phyloP scores from a whole-genome alignment of 352 stramenopile genomes.

The Phytophthora macrochlamydospora region DNA sequence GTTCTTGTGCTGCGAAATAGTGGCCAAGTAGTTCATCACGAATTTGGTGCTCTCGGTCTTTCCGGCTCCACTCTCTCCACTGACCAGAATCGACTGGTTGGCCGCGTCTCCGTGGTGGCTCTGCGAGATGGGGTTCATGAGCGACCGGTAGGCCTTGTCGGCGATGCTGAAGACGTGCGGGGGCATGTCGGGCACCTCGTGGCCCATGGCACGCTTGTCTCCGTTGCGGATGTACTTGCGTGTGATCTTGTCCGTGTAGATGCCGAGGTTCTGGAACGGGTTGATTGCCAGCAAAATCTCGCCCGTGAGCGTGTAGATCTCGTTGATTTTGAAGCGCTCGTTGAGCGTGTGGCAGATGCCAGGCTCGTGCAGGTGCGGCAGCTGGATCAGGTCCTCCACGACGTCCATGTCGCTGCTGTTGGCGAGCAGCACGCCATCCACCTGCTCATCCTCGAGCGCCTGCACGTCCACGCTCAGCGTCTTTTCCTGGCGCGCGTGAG shows the following conservation, averaged over 20 bases:
- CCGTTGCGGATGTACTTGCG: slow-evolving; percentile 88
- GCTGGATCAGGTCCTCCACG: slow-evolving; percentile 92
- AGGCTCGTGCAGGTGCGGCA: slow-evolving; percentile 94
- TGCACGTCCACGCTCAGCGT: slow-evolving; percentile 57
- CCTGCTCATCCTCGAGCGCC: slow-evolving; percentile 70
- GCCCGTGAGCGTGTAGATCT: slow-evolving; percentile 94
- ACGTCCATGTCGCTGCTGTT: slow-evolving; percentile 90
- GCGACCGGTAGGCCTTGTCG: slow-evolving; percentile 86
- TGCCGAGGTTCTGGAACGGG: slow-evolving; percentile 87
- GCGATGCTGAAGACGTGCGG: slow-evolving; percentile 93
- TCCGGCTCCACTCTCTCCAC: slow-evolving; percentile 92
- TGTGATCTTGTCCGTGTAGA: slow-evolving; percentile 88
- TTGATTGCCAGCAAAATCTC: slow-evolving; percentile 90
- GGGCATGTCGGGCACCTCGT: slow-evolving; percentile 77
- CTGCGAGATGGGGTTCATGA: slow-evolving; percentile 63
- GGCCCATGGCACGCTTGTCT: slow-evolving; percentile 69
- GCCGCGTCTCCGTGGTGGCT: slow-evolving; percentile 32
- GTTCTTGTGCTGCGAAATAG: slow-evolving; percentile 75
- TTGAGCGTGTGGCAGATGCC: slow-evolving; percentile 94
- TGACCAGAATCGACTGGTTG: slow-evolving; percentile 94
- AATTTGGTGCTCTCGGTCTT: slow-evolving; percentile 98
- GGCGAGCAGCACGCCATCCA: slow-evolving; percentile 64
- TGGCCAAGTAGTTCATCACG: slow-evolving; percentile 95
- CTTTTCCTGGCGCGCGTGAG: slow-evolving; percentile 49
- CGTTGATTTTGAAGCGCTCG: slow-evolving; percentile 91